Base-by-base conservation (phyloP, 192 early-diverging fungal species). In the Backusella circina region DNA sequence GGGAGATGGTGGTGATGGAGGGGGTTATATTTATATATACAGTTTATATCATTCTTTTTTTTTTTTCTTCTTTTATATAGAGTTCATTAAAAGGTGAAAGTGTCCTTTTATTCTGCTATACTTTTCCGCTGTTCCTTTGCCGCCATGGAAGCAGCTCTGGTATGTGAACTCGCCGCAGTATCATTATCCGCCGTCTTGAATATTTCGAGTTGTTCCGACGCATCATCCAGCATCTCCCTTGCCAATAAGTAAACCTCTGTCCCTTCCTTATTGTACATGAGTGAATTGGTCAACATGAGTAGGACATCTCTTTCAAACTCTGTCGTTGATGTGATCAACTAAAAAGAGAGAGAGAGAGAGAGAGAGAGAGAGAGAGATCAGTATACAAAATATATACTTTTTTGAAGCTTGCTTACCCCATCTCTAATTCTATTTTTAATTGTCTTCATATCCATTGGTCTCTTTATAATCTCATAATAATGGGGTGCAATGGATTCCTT, bases 221-320 rank as follows among this genome's bases (percentile, higher is more conserved):
- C 93, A 84, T 90, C 91, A 15, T 89, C 88, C 76, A 90, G 85
- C 86, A 97, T 94, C 76, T 92, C 90, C 75, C 88, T 70, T 0
- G 95, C 90, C 94, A 97, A 95, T 70, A 90, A 83, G 69, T 94
- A 89, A 9, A 97, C 89, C 67, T 97, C 95, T 0, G 93, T 92
- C 31, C 91, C 91, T 81, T 96, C 93, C 30, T 83, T 78, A 79
- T 97, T 96, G 79, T 92, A 97, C 90, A 98, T 95, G 64, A 95
- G 77, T 13, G 95, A 90, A 77, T 98, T 98, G 76, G 90, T 87
- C 26, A 96, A 86, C 91, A 97, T 95, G 30, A 93, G 86, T 76
- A 98, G 81, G 7, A 97, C 79, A 73, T 97, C 97, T n/a, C 95
- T 87, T 77, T 98, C 93, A 74, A 98, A 96, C 80, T 95, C 91